phyloP scores from a whole-genome alignment of 2,329 filamentous ascomycete genomes.

The Exophiala sp. region DNA sequence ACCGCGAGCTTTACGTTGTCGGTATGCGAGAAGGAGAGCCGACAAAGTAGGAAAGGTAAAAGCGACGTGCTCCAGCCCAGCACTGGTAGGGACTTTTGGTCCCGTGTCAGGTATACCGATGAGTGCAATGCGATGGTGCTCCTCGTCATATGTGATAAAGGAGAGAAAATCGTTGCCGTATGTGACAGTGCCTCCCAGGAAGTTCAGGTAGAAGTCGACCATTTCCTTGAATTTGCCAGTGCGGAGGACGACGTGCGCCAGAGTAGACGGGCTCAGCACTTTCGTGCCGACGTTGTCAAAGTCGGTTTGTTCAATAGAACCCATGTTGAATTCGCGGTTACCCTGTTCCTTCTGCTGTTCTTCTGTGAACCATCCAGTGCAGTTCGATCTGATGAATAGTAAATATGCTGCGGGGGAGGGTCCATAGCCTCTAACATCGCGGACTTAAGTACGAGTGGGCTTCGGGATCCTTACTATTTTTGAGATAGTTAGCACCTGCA shows the following conservation, averaged over 20 bases:
- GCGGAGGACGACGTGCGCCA: slow-evolving; percentile 19
- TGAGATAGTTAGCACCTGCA: no score
- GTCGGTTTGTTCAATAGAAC: neutral
- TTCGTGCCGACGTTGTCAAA: neutral
- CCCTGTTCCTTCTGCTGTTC: no score
- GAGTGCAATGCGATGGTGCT: slow-evolving; percentile 44
- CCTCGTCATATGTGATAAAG: slow-evolving; percentile 7
- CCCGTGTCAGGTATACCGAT: slow-evolving; percentile 27
- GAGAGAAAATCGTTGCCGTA: slow-evolving; percentile 7
- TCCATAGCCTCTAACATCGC: no score
- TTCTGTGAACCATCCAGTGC: no score
- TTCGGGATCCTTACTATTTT: no score
- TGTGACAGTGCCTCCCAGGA: slow-evolving; percentile 7
- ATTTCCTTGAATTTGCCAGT: slow-evolving; percentile 8
- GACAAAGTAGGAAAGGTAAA: neutral
- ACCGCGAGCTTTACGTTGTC: slow-evolving; percentile 25
- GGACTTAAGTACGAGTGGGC: no score
- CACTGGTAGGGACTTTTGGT: neutral
- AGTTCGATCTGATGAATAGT: no score
- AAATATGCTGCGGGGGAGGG: no score
- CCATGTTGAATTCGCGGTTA: neutral
- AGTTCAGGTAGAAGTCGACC: slow-evolving; percentile 9
- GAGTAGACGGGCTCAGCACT: slow-evolving; percentile 4
- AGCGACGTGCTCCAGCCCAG: slow-evolving; percentile 5
- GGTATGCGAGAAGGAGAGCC: slow-evolving; percentile 36